Base-by-base conservation (phyloP, 192 early-diverging fungal species). In the Powellomyces hirtus region DNA sequence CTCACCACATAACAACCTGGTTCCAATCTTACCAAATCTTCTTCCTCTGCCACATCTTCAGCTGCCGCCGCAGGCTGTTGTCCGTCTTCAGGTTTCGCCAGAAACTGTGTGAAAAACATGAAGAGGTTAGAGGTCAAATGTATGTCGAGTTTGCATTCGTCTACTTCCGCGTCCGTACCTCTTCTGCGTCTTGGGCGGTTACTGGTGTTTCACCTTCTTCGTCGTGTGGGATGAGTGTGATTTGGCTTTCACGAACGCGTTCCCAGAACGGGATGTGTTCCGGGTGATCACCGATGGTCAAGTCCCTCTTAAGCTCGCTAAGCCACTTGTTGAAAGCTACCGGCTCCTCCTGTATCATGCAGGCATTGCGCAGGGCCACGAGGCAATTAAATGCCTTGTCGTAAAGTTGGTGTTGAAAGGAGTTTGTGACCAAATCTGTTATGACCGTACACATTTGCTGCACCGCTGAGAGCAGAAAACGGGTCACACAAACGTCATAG, bases 331-430 rank as follows among this genome's bases (percentile, higher is more conserved):
- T 89, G 73, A 77, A 90, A 5, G 40, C 50, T 0, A 62, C 68
- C 14, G 65, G 62, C 49, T 84, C 76, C 44, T 76, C 59, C 45
- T 81, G 62, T 63, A 61, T 31, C 38, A 69, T 50, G 37, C 65
- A 76, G 20, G 46, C 60, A 18, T 71, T 49, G 13, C 88, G 72
- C n/a, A 90, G 62, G 11, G 71, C 75, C 42, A 75, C 72, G 22
- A 90, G 55, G 64, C 86, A 87, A 11, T 77, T 62, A 11, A 86
- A 38, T 1, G 84, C 86, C 64, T 87, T 90, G 30, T 72, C 71
- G 64, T 84, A 86, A 27, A 80, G 64, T 50, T 81, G 76, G 57
- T 79, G 72, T n/a, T 78, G 79, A 70, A 86, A 81, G 3, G 84
- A 89, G 1, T 79, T 71, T 33, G 72, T 70, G 18, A 88, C 76